phyloP scores from a whole-genome alignment of 148 eudicot genomes.

The Chenopodium formosanum region DNA sequence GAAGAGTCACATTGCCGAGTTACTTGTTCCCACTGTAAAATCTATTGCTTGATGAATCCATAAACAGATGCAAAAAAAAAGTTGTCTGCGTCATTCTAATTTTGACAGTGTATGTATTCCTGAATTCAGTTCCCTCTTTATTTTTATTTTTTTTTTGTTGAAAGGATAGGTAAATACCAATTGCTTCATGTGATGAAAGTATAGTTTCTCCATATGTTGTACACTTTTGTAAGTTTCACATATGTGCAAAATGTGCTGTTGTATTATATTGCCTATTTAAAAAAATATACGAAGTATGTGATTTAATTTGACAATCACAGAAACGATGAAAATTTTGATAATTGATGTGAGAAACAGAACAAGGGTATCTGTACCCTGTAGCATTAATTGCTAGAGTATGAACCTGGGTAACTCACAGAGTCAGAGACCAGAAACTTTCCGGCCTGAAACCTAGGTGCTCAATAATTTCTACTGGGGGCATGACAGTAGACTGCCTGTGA shows the following conservation, averaged over 20 bases:
- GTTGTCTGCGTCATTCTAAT: background rate
- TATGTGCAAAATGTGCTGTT: background rate
- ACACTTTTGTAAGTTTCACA: background rate
- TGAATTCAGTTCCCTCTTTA: background rate
- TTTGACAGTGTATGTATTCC: background rate
- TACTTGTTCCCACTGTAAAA: constrained; percentile 39
- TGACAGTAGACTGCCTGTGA: too few species aligned
- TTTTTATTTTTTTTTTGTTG: background rate
- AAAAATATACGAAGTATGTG: too few species aligned
- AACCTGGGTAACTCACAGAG: background rate
- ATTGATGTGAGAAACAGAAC: background rate
- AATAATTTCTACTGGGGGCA: too few species aligned
- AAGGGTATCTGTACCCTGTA: background rate
- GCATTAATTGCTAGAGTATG: background rate
- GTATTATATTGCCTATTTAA: background rate
- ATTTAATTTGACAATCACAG: too few species aligned
- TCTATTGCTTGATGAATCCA: background rate
- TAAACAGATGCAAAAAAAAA: background rate
- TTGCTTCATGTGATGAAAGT: background rate
- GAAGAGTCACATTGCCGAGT: constrained; percentile 43
- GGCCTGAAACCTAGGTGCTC: too few species aligned
- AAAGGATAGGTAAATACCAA: background rate
- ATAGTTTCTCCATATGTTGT: background rate
- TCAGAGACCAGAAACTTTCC: too few species aligned
- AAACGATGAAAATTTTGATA: too few species aligned